Base-by-base conservation (phyloP, 1,139 yeast genomes). In the Blastobotrys illinoisensis region DNA sequence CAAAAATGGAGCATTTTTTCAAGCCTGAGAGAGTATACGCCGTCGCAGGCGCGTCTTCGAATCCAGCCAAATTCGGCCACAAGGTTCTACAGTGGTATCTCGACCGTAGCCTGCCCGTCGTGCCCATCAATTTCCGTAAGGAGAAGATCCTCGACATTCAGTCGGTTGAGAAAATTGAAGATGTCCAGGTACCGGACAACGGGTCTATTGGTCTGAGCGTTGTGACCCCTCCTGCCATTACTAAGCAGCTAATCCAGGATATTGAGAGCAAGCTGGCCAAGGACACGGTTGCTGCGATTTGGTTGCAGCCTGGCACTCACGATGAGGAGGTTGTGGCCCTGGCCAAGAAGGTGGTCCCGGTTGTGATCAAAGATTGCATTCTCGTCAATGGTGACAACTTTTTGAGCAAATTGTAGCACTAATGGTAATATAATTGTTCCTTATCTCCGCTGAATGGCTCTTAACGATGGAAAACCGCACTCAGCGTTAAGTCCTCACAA, bases 301-400 rank as follows among this genome's bases (percentile, higher is more conserved):
- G 96, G 96, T 82, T 86, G 59, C 96, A 88, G 66, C 95, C 95
- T 0, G 95, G 95, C 0, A 79, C 88, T 40, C 86, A 79, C 60
- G 83, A 85, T 62, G 67, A 69, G 7, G 75, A 72, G n/a, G 84
- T 82, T 2, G 68, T 86, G 49, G 74, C 75, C 1, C 65, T 68
- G 7, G 82, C 82, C 0, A 64, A 69, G 44, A 65, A 64, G 6
- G 63, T 71, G 1, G 70, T 68, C 7, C 69, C 68, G 2, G 76
- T 78, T 1, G 78, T 86, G 26, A 78, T 78, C 43, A 78, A 81
- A 63, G 90, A 83, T 44, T 87, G 95, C 69, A 82, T 87, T 50
- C 73, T 87, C 58, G 86, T 86, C 2, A 74, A 81, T 56, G 95
- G 95, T 1, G 88, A 81, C 54, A 73, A 71, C 50, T 82, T 80